phyloP scores from a whole-genome alignment of 805 yeast species.

The Clavispora vitiphila region DNA sequence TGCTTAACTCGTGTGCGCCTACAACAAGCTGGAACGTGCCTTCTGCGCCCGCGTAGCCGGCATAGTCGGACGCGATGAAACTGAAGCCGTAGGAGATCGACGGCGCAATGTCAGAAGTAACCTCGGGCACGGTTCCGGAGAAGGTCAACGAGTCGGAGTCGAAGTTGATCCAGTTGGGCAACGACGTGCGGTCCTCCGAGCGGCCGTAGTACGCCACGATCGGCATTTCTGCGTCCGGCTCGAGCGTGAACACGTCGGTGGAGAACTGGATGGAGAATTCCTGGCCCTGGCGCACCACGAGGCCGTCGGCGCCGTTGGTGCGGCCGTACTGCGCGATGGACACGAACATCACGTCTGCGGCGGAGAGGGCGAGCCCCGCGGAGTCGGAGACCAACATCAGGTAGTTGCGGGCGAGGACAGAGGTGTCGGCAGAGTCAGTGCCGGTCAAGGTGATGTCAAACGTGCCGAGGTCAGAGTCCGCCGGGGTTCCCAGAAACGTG shows the following conservation, averaged over 20 bases:
- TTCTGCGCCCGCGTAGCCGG: slow-evolving; percentile 67
- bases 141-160: slow-evolving; percentile 60
- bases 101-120: slow-evolving; percentile 85
- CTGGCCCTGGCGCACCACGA: slow-evolving; percentile 69
- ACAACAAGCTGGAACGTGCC: slow-evolving; percentile 68
- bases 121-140: slow-evolving; percentile 83
- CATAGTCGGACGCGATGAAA: slow-evolving; percentile 73
- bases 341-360: slow-evolving; percentile 39
- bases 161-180: slow-evolving; percentile 87
- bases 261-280: slow-evolving; percentile 63
- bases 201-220: slow-evolving; percentile 74
- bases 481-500: slow-evolving; percentile 67
- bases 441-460: slow-evolving; percentile 55
- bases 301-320: slow-evolving; percentile 71
- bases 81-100: slow-evolving; percentile 64
- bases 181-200: slow-evolving; percentile 75
- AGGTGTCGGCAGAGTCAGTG: slow-evolving; percentile 51
- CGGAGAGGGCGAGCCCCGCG: slow-evolving; percentile 48
- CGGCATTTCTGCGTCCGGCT: slow-evolving; percentile 39
- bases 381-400: slow-evolving; percentile 55
- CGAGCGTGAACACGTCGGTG: slow-evolving; percentile 48
- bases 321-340: slow-evolving; percentile 62
- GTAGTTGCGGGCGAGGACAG: slow-evolving; percentile 43
- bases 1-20: slow-evolving; percentile 83
- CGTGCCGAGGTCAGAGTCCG: slow-evolving; percentile 35